Percentiles rank a stretch among this genome's conserved stretches.
Conservation (phyloP, 441 rosid genomes). For the Mallotus japonicus region DNA sequence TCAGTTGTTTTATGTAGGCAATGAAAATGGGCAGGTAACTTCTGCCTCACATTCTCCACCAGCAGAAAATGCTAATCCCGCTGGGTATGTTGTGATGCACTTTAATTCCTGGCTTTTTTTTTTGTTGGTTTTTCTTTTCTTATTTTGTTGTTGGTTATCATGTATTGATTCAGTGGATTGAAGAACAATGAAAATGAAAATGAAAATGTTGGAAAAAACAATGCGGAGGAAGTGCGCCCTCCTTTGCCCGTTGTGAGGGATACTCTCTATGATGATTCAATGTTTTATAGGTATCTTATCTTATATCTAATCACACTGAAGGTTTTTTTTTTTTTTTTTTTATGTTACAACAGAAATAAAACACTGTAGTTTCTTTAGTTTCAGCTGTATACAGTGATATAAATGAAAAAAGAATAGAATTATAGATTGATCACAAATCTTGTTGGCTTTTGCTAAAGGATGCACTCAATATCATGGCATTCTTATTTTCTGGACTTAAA, state of each 20-base stretch:
- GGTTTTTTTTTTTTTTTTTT: no score
- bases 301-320: conserved; percentile 10
- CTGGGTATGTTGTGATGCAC: conserved; percentile 38
- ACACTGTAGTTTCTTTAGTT: background rate
- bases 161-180: conserved; percentile 37
- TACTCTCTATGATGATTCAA: conserved; percentile 77
- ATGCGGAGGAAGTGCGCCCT: conserved; percentile 77
- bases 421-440: background rate
- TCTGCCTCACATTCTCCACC: conserved; percentile 46
- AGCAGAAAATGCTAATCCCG: conserved; percentile 25
- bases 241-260: conserved; percentile 95
- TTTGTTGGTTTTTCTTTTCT: background rate
- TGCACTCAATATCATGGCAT: background rate
- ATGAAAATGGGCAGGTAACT: conserved; percentile 49
- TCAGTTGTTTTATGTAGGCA: conserved; percentile 87
- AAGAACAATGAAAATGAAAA: conserved; percentile 33
- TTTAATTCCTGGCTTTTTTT: conserved; percentile 5
- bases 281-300: conserved; percentile 49
- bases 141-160: conserved; percentile 16
- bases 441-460: background rate
- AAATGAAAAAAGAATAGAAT: background rate
- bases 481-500: background rate
- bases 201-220: conserved; percentile 37
- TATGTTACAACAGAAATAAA: no score
- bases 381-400: background rate